Conservation (phyloP, 164 flowering plant species). For the Hamamelis virginiana region DNA sequence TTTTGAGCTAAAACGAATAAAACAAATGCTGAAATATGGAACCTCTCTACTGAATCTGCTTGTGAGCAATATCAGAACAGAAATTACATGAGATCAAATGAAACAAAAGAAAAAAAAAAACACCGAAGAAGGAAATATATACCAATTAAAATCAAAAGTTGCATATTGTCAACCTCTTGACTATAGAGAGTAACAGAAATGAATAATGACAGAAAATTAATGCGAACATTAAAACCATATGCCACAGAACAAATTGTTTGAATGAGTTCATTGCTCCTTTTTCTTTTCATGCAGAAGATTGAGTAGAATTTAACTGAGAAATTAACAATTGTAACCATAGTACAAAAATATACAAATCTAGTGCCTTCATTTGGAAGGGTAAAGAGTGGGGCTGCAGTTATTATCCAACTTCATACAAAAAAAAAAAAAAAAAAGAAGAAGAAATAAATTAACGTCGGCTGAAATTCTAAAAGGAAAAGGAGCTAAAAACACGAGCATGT, state of each 20-base stretch:
- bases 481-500: background rate
- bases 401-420: too few species aligned
- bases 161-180: background rate
- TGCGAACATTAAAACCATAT: too few species aligned
- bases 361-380: too few species aligned
- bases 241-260: background rate
- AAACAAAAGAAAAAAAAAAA: background rate
- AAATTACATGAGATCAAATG: background rate
- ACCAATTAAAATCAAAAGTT: background rate
- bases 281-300: background rate
- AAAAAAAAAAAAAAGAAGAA: background rate
- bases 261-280: background rate
- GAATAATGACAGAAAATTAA: background rate
- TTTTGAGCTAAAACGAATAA: constrained; percentile 93
- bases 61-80: constrained; percentile 13
- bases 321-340: background rate
- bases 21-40: constrained; percentile 87
- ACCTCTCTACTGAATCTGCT: constrained; percentile 92
- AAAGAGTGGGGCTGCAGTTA: too few species aligned
- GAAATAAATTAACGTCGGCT: background rate
- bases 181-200: background rate
- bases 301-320: background rate
- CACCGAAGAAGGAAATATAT: background rate
- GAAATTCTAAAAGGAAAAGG: background rate
- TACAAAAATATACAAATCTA: background rate